Conservation (phyloP, 257 asterid species). For the Haberlea rhodopensis region DNA sequence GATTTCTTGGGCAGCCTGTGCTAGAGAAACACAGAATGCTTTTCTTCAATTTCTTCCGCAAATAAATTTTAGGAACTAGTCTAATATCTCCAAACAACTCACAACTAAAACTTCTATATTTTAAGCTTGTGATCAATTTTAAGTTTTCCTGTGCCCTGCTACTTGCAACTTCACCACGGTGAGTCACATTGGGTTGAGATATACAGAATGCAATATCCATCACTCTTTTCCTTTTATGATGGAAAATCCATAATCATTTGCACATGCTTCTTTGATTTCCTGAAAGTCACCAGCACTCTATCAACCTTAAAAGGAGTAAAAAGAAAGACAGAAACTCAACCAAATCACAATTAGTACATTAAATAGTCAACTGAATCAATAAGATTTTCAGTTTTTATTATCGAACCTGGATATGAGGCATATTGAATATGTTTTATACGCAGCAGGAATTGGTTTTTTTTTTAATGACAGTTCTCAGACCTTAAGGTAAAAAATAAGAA, state of each 20-base stretch:
- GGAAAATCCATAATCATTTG: background rate
- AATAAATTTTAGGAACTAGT: constrained; percentile 22
- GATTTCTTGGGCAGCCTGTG: constrained; percentile 27
- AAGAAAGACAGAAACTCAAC: background rate
- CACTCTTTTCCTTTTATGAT: background rate
- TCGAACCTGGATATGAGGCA: background rate
- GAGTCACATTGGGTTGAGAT: constrained; percentile 42
- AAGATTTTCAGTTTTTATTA: too few species aligned
- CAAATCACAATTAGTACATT: background rate
- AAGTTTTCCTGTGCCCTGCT: constrained; percentile 28
- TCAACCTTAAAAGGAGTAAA: background rate
- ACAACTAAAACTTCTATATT: constrained; percentile 17
- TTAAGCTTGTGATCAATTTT: constrained; percentile 26
- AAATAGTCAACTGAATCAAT: background rate
- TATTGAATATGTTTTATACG: background rate
- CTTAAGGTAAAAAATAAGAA: background rate
- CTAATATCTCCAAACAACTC: constrained; percentile 32
- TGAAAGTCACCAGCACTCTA: background rate
- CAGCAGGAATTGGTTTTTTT: background rate
- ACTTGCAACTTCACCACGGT: constrained; percentile 37
- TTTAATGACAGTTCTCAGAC: too few species aligned
- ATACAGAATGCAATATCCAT: constrained; percentile 32
- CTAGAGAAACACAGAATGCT: constrained; percentile 18
- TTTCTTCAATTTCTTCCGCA: constrained; percentile 39
- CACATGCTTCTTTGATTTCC: background rate